These are phyloP conservation scores for Pichia exigua DNA, from an alignment of 805 yeast species.

Conservation along the genomic window DNA sequence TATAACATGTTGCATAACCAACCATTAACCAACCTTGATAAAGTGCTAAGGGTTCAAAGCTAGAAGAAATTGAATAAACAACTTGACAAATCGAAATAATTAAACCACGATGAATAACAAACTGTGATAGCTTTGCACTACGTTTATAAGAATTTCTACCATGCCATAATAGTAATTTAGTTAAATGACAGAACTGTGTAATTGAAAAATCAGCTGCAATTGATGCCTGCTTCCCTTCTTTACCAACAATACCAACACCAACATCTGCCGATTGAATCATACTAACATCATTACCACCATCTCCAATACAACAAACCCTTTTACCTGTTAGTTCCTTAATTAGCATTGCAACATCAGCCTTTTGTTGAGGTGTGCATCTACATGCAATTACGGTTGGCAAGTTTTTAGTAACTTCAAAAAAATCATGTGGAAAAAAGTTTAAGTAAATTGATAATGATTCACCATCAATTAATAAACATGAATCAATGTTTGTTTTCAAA, in stretches of 20 bases:
- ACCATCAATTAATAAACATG: constrained; percentile 87
- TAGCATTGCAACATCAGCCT: constrained; percentile 84
- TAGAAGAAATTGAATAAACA: constrained; percentile 76
- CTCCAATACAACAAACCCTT: constrained; percentile 96
- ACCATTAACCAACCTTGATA: constrained; percentile 98
- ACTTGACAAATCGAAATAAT: constrained; percentile 93
- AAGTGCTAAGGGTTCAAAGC: constrained; percentile 88
- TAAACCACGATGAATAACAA: constrained; percentile 93
- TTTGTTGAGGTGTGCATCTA: constrained; percentile 97
- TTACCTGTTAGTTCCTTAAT: constrained; percentile 76
- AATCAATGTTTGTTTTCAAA: constrained; percentile 51
- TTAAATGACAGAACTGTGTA: constrained; percentile 81
- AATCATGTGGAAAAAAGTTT: constrained; percentile 57
- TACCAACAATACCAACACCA: constrained; percentile 98
- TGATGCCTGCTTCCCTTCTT: constrained; percentile 96
- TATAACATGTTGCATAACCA: constrained; percentile 93
- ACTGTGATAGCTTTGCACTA: constrained; percentile 90
- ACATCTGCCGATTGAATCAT: constrained; percentile 99
- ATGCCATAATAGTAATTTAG: constrained; percentile 89
- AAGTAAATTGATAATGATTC: constrained; percentile 72
- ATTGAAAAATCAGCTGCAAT: constrained; percentile 95
- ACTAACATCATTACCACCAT: constrained; percentile 98
- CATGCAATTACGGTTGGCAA: constrained; percentile 97
- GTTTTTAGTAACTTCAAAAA: constrained; percentile 65
- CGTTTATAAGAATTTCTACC: constrained; percentile 96